Percentiles rank a stretch among this genome's conserved stretches.
These are phyloP conservation scores for Brachypodium distachyon DNA, from an alignment of 202 grass and related monocot species.

Conservation along the genomic window DNA sequence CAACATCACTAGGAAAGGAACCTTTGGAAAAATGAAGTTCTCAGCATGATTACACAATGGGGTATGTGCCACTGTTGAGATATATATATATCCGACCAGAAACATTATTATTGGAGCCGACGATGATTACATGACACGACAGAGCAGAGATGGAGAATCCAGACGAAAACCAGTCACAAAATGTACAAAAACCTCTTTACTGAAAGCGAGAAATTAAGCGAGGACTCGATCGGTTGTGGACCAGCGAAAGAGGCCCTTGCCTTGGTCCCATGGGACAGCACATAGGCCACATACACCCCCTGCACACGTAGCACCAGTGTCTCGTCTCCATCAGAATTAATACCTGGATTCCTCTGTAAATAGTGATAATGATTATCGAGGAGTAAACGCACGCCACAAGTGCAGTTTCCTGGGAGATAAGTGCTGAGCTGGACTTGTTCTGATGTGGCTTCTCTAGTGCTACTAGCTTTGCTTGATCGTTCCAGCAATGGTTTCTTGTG, in stretches of 20 bases:
- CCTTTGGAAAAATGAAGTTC: neutral
- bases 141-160: neutral
- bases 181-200: neutral
- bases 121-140: neutral
- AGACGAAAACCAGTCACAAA: neutral
- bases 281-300: conserved; percentile 10
- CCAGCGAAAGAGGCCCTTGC: neutral
- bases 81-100: neutral
- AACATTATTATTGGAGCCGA: neutral
- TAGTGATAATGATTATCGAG: neutral
- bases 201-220: conserved; percentile 13
- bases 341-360: neutral
- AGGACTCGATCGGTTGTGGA: conserved; percentile 2
- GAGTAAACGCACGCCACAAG: conserved; percentile 8
- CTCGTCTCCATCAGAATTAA: conserved; percentile 11
- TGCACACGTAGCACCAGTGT: neutral
- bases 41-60: neutral
- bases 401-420: conserved; percentile 24
- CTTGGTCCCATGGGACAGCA: neutral
- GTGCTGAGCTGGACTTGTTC: conserved; percentile 34
- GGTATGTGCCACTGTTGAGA: neutral
- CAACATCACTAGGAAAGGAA: too few species aligned
- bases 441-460: neutral
- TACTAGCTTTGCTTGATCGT: neutral
- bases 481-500: neutral